Percentiles rank a stretch among this genome's conserved stretches.
These are phyloP conservation scores for Phytophthora pluvialis DNA, from an alignment of 352 stramenopile genomes.

Conservation along the genomic window DNA sequence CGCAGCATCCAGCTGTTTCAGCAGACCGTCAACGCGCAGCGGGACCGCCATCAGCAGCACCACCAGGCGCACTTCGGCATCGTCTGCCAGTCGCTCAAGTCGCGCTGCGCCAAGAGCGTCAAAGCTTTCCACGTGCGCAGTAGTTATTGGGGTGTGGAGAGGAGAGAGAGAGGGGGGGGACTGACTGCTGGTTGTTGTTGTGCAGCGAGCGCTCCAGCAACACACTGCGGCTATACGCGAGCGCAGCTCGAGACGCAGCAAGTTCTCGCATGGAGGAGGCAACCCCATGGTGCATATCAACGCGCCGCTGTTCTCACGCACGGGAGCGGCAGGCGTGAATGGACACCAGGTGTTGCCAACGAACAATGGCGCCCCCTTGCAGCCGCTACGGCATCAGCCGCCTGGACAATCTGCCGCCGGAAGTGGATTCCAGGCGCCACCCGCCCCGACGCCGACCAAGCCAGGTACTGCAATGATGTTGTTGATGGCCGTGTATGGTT, in stretches of 20 bases:
- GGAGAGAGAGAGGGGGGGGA: background rate
- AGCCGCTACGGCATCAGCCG: conserved; percentile 30
- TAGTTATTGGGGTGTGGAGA: background rate
- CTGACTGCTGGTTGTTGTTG: conserved; percentile 8
- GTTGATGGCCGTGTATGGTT: background rate
- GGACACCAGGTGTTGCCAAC: conserved; percentile 28
- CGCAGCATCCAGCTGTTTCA: conserved; percentile 76
- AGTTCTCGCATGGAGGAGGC: conserved; percentile 78
- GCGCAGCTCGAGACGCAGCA: conserved; percentile 76
- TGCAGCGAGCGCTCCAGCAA: conserved; percentile 67
- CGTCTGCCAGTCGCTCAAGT: conserved; percentile 81
- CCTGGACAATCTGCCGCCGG: conserved; percentile 13
- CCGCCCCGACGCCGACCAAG: conserved; percentile 23
- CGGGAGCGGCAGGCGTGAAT: conserved; percentile 25
- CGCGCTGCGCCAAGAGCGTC: conserved; percentile 79
- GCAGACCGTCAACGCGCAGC: conserved; percentile 57
- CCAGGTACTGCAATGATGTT: conserved; percentile 26
- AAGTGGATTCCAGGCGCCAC: conserved; percentile 28
- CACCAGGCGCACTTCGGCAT: conserved; percentile 85
- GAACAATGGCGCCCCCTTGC: conserved; percentile 28
- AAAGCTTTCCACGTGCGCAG: conserved; percentile 78
- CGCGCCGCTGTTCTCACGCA: conserved; percentile 74
- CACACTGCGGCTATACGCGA: conserved; percentile 76
- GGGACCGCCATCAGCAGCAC: conserved; percentile 63
- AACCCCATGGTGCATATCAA: conserved; percentile 85